phyloP scores from a whole-genome alignment of 2,329 filamentous ascomycete species.

The Metarhizium humberi region DNA sequence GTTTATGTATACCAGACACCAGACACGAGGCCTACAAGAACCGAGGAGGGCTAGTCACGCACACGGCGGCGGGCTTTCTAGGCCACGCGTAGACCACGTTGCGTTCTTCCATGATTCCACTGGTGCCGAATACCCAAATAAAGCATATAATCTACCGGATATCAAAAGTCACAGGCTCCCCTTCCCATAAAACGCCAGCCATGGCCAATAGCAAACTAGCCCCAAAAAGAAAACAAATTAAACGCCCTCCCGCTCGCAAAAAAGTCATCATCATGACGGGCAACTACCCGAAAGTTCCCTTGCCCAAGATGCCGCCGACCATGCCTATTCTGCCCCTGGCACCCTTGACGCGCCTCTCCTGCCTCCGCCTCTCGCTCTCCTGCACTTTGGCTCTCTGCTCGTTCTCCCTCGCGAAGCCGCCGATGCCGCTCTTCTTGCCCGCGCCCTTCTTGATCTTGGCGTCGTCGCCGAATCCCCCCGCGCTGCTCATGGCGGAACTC shows the following conservation, averaged over 20 bases:
- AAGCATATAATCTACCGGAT: too few species aligned
- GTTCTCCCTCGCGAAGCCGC: slow-evolving; percentile 50
- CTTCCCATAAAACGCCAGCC: too few species aligned
- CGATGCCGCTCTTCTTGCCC: slow-evolving; percentile 50
- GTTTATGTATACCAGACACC: too few species aligned
- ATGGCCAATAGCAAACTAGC: too few species aligned
- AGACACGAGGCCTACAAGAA: too few species aligned
- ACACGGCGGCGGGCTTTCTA: too few species aligned
- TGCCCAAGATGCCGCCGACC: slow-evolving; percentile 50
- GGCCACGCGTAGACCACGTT: too few species aligned
- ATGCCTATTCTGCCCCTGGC: slow-evolving; percentile 46
- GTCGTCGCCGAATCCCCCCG: slow-evolving; percentile 34
- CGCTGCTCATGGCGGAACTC: slow-evolving; percentile 15
- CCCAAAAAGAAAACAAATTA: background rate
- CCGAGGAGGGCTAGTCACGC: too few species aligned
- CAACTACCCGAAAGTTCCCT: slow-evolving; percentile 32
- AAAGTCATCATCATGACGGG: background rate
- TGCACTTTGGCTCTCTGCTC: slow-evolving; percentile 45
- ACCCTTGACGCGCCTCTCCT: slow-evolving; percentile 48
- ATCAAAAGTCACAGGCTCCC: too few species aligned
- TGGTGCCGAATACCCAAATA: too few species aligned
- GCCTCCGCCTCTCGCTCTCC: slow-evolving; percentile 48
- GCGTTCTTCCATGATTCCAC: too few species aligned
- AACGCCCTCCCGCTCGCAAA: background rate
- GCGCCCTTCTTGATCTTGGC: slow-evolving; percentile 51